Evolutionary conservation across 75 land plant genomes (phyloP).

Genomic region (Pseudotsuga menziesii): DNA sequence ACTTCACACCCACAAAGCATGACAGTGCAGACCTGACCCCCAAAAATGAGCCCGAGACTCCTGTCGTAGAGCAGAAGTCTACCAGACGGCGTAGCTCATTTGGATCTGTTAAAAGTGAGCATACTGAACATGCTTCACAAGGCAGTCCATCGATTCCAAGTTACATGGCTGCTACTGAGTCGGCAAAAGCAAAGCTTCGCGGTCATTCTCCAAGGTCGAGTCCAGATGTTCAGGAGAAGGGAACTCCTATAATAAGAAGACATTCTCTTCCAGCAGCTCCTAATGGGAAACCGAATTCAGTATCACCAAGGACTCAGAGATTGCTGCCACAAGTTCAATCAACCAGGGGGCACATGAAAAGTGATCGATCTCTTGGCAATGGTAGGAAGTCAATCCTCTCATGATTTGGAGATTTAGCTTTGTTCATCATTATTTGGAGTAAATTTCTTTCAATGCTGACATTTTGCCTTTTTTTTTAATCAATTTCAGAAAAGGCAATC

Average conservation of each 20-base stretch:
- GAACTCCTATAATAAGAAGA: conserved; percentile 25
- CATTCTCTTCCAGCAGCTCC: conserved; percentile 58
- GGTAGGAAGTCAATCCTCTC: no score
- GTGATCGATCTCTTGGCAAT: no score
- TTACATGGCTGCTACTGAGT: conserved; percentile 92
- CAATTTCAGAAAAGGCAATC: no score
- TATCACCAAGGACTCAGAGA: conserved; percentile 48
- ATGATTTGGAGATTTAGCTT: no score
- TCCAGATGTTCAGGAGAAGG: conserved; percentile 38
- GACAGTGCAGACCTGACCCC: not conserved
- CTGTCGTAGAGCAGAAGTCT: conserved; percentile 21
- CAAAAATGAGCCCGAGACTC: not conserved
- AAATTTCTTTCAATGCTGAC: no score
- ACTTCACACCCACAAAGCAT: not conserved
- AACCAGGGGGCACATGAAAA: no score
- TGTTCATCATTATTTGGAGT: no score
- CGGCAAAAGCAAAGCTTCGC: conserved; percentile 88
- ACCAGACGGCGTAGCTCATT: conserved; percentile 35
- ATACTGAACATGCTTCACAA: conserved; percentile 37
- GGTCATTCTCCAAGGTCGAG: conserved; percentile 49
- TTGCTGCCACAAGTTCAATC: not conserved
- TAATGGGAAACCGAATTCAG: conserved; percentile 44
- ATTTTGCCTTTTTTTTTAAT: no score
- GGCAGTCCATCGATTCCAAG: conserved; percentile 68
- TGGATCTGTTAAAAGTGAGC: conserved; percentile 37